Evolutionary conservation across 768 basidiomycete species (phyloP).

Genomic region (Mrakia hoshinonis): DNA sequence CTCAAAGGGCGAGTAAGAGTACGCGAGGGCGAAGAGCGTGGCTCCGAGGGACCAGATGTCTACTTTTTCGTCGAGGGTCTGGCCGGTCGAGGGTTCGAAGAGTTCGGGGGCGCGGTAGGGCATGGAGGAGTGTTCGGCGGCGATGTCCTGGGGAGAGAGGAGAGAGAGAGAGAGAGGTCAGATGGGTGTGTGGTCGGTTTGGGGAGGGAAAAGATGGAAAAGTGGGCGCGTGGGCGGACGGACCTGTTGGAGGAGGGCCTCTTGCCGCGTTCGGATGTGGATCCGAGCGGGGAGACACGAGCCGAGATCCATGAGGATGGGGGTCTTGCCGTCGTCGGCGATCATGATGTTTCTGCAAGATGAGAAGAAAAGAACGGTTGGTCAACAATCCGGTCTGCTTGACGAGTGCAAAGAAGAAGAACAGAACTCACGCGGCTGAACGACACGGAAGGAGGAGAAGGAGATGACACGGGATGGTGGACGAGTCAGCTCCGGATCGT

Average conservation of each 20-base stretch:
- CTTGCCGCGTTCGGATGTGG: constrained; percentile 66
- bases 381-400: no score
- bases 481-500: no score
- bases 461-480: background rate
- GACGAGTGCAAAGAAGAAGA: background rate
- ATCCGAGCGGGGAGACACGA: constrained; percentile 72
- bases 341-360: constrained; percentile 82
- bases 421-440: background rate
- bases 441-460: background rate
- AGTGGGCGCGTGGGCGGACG: constrained; percentile 18
- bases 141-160: constrained; percentile 59
- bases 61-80: constrained; percentile 80
- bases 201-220: no score
- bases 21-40: constrained; percentile 86
- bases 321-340: constrained; percentile 69
- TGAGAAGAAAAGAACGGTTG: background rate
- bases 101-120: constrained; percentile 95
- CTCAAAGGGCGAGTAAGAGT: constrained; percentile 47
- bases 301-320: constrained; percentile 98
- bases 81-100: constrained; percentile 91
- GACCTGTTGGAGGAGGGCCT: constrained; percentile 83
- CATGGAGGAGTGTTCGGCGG: constrained; percentile 97
- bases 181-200: background rate
- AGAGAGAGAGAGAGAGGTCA: background rate
- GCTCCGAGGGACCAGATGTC: constrained; percentile 97